Evolutionary conservation across 495 filamentous ascomycete species (phyloP).

Genomic region (Aspergillus ellipticus): DNA sequence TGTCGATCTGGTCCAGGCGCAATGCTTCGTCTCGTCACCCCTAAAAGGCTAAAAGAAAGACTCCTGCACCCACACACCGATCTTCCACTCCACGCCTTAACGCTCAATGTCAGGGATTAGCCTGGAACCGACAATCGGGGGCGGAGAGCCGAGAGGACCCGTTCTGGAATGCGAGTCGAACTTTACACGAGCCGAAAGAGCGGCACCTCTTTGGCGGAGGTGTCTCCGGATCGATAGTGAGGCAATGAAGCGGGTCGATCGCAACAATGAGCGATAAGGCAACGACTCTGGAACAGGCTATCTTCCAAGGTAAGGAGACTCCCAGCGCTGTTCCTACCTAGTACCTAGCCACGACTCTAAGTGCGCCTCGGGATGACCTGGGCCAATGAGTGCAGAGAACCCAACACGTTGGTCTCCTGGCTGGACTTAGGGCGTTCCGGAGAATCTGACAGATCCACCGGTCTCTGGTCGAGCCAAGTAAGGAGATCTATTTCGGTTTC

Average conservation of each 20-base stretch:
- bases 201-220: slow-evolving; percentile 21
- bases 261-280: slow-evolving; percentile 7
- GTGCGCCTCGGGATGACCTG: slow-evolving; percentile 4
- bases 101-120: background rate
- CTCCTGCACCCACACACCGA: slow-evolving; percentile 8
- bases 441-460: slow-evolving; percentile 17
- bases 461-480: slow-evolving; percentile 21
- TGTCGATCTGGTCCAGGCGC: slow-evolving; percentile 9
- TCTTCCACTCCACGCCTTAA: slow-evolving; percentile 8
- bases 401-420: slow-evolving; percentile 22
- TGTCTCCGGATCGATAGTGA: slow-evolving; percentile 18
- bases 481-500: slow-evolving; percentile 16
- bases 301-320: slow-evolving; percentile 10
- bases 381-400: slow-evolving; percentile 17
- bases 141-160: slow-evolving; percentile 10
- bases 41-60: slow-evolving; percentile 1
- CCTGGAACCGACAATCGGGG: slow-evolving; percentile 9
- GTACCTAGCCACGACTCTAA: slow-evolving; percentile 4
- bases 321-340: background rate
- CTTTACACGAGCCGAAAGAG: slow-evolving; percentile 19
- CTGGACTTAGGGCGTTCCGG: slow-evolving; percentile 12
- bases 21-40: slow-evolving; percentile 12
- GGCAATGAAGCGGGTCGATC: slow-evolving; percentile 20
- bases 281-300: slow-evolving; percentile 4
- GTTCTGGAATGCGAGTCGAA: slow-evolving; percentile 26